Percentiles rank a stretch among this genome's conserved stretches.
These are phyloP conservation scores for Cryphonectria parasitica DNA, from an alignment of 2,329 filamentous ascomycete genomes.

Conservation along the genomic window DNA sequence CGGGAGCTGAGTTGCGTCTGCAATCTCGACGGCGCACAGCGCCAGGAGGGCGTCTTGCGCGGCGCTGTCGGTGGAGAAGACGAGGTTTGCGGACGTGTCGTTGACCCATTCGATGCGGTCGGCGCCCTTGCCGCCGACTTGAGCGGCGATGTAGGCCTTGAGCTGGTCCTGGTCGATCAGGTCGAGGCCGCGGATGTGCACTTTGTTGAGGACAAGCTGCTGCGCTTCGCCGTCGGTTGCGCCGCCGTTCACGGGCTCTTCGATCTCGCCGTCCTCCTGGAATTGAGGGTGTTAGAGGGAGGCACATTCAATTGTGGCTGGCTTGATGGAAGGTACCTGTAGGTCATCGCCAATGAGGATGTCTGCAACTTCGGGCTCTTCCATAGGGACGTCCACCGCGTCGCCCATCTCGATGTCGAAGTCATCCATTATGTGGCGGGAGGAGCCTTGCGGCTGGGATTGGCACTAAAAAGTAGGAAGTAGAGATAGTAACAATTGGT, in stretches of 20 bases:
- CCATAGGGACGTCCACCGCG: conserved; percentile 48
- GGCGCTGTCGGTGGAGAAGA: conserved; percentile 65
- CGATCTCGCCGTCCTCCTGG: conserved; percentile 48
- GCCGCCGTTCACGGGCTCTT: conserved; percentile 36
- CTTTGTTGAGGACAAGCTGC: conserved; percentile 58
- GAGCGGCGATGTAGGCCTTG: conserved; percentile 71
- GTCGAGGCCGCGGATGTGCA: conserved; percentile 86
- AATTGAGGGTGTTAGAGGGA: conserved; percentile 17
- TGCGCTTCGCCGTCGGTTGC: conserved; percentile 32
- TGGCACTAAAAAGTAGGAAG: not conserved
- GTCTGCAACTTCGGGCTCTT: conserved; percentile 38
- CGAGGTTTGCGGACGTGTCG: conserved; percentile 84
- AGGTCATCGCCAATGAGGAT: conserved; percentile 36
- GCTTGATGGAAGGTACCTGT: conserved; percentile 31
- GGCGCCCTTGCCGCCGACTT: conserved; percentile 61
- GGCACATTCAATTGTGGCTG: no score
- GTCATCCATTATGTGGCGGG: conserved; percentile 58
- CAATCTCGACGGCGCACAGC: conserved; percentile 55
- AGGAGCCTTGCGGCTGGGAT: conserved; percentile 17
- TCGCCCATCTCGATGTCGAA: conserved; percentile 74
- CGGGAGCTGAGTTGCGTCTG: conserved; percentile 59
- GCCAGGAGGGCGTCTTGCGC: conserved; percentile 60
- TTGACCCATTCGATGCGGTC: conserved; percentile 90
- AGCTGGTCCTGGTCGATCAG: conserved; percentile 81
- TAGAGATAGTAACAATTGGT: not conserved